Evolutionary conservation across 164 flowering plant genomes (phyloP).

Genomic region (Nymphaea thermarum): DNA sequence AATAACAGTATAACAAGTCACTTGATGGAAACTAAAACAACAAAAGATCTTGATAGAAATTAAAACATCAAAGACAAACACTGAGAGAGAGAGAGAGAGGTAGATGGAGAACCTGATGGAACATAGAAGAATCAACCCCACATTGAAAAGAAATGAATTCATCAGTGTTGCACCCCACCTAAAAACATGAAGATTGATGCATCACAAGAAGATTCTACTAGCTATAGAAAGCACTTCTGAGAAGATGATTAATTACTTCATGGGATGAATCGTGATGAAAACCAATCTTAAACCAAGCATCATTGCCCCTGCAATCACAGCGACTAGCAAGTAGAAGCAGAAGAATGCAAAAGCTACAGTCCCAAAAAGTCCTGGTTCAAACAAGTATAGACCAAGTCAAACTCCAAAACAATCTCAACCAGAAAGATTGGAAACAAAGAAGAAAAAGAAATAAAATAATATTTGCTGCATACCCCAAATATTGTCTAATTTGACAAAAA

Average conservation of each 20-base stretch:
- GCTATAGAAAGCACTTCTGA: constrained; percentile 3
- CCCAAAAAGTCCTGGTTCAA: constrained; percentile 76
- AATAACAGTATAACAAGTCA: no score
- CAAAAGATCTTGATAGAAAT: no score
- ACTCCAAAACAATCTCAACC: neutral
- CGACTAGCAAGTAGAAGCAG: constrained; percentile 94
- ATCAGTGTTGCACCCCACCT: constrained; percentile 99
- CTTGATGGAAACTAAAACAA: no score
- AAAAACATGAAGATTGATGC: constrained; percentile 6
- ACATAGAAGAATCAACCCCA: constrained; percentile 89
- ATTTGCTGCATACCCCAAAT: constrained; percentile 60
- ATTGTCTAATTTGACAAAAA: constrained; percentile 87
- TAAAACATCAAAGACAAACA: no score
- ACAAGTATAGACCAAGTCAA: constrained; percentile 8
- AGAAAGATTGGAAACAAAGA: neutral
- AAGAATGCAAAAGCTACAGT: constrained; percentile 97
- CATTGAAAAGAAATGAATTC: constrained; percentile 95
- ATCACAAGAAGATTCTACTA: constrained; percentile 1
- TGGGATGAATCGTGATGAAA: constrained; percentile 96
- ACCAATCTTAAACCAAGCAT: constrained; percentile 92
- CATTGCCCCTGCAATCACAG: constrained; percentile 96
- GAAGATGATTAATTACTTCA: constrained; percentile 53
- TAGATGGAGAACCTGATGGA: constrained; percentile 62
- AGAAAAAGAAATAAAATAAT: constrained; percentile 2
- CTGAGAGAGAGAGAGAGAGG: neutral